Percentiles rank a stretch among this genome's conserved stretches.
phyloP scores from a whole-genome alignment of 1,284 basidiomycete species.

The Mixia osmundae region DNA sequence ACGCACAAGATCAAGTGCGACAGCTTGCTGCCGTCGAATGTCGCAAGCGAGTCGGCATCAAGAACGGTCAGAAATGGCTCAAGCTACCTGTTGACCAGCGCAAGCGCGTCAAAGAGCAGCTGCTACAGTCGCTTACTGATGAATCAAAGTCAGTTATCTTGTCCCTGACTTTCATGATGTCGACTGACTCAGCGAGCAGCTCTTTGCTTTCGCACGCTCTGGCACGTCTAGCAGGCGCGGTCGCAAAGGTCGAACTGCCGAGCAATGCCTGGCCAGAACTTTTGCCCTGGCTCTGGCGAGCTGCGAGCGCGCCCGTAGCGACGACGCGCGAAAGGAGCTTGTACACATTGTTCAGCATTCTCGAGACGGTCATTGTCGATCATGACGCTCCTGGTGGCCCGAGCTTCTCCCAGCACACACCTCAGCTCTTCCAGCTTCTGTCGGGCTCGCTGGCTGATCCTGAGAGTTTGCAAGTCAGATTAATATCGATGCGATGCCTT shows the following conservation, averaged over 20 bases:
- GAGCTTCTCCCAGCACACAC: constrained; percentile 52
- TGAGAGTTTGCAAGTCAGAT: constrained; percentile 69
- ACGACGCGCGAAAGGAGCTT: constrained; percentile 72
- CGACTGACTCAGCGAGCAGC: constrained; percentile 70
- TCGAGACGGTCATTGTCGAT: constrained; percentile 68
- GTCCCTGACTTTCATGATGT: constrained; percentile 25
- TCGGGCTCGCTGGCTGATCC: constrained; percentile 54
- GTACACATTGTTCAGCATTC: constrained; percentile 73
- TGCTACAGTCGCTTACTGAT: not conserved
- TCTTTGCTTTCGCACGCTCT: constrained; percentile 75
- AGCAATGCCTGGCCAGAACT: constrained; percentile 49
- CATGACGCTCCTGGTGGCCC: constrained; percentile 13
- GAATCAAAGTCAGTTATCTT: not conserved
- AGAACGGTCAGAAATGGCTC: constrained; percentile 71
- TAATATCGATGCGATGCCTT: constrained; percentile 73
- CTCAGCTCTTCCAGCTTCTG: constrained; percentile 63
- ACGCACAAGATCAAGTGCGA: constrained; percentile 30
- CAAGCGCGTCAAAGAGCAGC: constrained; percentile 30
- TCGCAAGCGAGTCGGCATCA: constrained; percentile 33
- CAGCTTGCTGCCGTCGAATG: constrained; percentile 97
- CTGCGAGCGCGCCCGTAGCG: constrained; percentile 42
- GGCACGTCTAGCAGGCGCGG: constrained; percentile 44
- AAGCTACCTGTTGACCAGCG: constrained; percentile 50
- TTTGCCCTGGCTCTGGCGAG: constrained; percentile 64
- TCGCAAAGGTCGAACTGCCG: not conserved